Evolutionary conservation across 2,329 filamentous ascomycete genomes (phyloP).

Genomic region (Pezicula neosporulosa): DNA sequence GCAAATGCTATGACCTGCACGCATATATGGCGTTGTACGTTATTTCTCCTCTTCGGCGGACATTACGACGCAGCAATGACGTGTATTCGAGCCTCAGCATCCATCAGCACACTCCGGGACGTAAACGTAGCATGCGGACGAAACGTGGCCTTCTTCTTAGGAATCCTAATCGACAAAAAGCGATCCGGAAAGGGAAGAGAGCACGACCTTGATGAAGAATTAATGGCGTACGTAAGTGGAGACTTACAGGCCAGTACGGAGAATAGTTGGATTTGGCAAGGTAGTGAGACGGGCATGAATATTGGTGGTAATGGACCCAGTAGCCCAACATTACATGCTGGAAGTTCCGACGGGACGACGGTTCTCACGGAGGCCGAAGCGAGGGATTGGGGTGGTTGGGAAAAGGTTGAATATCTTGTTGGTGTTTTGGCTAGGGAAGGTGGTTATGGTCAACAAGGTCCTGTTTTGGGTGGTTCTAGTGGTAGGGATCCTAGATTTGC

Average conservation of each 20-base stretch:
- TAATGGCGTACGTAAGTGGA: conserved; percentile 80
- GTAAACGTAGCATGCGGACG: conserved; percentile 77
- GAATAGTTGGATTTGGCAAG: conserved; percentile 79
- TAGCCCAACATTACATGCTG: conserved; percentile 20
- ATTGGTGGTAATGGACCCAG: conserved; percentile 9
- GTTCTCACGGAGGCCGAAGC: conserved; percentile 52
- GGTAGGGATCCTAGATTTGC: conserved; percentile 4
- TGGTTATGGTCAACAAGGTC: conserved; percentile 10
- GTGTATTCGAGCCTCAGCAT: conserved; percentile 68
- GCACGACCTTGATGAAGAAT: conserved; percentile 66
- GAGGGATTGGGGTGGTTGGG: conserved; percentile 79
- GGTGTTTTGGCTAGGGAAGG: conserved; percentile 42
- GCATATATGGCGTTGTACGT: conserved; percentile 82
- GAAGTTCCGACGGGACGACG: conserved; percentile 32
- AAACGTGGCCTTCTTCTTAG: conserved; percentile 78
- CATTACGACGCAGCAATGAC: conserved; percentile 70
- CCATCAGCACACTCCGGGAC: conserved; percentile 67
- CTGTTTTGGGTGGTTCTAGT: not conserved
- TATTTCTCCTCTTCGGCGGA: conserved; percentile 74
- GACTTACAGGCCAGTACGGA: conserved; percentile 81
- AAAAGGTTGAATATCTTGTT: conserved; percentile 63
- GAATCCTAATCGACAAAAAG: conserved; percentile 56
- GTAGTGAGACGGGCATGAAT: conserved; percentile 46
- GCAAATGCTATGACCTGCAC: conserved; percentile 72
- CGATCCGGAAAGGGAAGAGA: conserved; percentile 33